A percentile compares a stretch with the other conserved stretches of the same genome.
Conservation (phyloP, 345 rosid species). For the Lepidium didymum region DNA sequence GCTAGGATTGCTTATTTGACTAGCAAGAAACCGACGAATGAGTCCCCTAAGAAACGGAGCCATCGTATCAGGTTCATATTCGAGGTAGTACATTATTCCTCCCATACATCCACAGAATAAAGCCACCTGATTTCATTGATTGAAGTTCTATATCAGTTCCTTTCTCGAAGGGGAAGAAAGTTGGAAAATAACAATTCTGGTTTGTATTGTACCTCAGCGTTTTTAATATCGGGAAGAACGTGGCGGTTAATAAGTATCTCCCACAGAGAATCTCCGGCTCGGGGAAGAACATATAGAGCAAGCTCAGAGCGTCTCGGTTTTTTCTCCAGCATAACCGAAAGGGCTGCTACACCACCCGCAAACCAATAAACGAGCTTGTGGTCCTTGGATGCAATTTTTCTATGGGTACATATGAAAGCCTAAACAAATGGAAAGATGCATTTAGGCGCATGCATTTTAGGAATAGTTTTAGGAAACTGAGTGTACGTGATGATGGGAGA, state of each 20-base stretch:
- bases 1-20: constrained; percentile 82
- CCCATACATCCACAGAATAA: constrained; percentile 97
- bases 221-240: constrained; percentile 75
- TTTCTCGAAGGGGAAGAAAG: not conserved
- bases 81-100: constrained; percentile 94
- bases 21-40: constrained; percentile 90
- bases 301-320: constrained; percentile 93
- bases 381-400: constrained; percentile 77
- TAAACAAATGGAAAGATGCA: constrained; percentile 25
- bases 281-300: constrained; percentile 92
- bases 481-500: not conserved
- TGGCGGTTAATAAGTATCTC: constrained; percentile 80
- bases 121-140: constrained; percentile 59
- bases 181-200: not conserved
- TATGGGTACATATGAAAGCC: constrained; percentile 87
- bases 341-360: constrained; percentile 87
- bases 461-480: constrained; percentile 13
- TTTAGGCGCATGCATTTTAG: not conserved
- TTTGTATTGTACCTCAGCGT: constrained; percentile 67
- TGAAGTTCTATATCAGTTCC: not conserved
- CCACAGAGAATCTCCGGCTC: constrained; percentile 97
- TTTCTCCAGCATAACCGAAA: constrained; percentile 88
- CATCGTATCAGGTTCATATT: constrained; percentile 93
- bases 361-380: constrained; percentile 95
- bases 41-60: constrained; percentile 88